These are phyloP conservation scores for Datura wrightii DNA, from an alignment of 257 asterid species.

Conservation along the genomic window DNA sequence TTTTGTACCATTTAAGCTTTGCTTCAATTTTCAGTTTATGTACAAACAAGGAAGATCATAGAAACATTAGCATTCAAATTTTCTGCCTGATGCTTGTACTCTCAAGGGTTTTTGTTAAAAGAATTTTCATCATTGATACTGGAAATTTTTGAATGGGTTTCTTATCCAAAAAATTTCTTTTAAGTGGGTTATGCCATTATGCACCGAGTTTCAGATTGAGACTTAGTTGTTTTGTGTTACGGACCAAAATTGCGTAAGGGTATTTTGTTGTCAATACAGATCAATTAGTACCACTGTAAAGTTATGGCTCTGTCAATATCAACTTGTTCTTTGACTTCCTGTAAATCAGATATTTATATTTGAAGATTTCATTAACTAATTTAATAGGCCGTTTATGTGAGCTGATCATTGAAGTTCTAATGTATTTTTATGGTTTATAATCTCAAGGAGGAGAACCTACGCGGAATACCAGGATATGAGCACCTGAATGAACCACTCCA, in stretches of 20 bases:
- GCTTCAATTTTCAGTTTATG: neutral
- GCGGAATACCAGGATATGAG: slow-evolving; percentile 96
- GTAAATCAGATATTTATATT: neutral
- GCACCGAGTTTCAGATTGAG: neutral
- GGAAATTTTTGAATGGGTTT: neutral
- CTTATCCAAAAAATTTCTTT: neutral
- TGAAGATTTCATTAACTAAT: neutral
- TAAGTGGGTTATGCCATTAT: neutral
- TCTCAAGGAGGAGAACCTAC: slow-evolving; percentile 82
- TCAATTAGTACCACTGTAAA: neutral
- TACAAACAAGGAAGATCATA: neutral
- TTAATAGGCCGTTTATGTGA: neutral
- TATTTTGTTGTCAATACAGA: neutral
- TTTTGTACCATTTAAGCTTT: neutral
- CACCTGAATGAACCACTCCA: slow-evolving; percentile 92
- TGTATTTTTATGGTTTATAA: slow-evolving; percentile 30
- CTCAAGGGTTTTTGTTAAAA: neutral
- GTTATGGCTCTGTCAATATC: neutral
- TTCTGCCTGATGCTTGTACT: neutral
- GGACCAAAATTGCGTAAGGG: neutral
- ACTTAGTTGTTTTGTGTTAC: neutral
- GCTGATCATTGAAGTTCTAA: slow-evolving; percentile 21
- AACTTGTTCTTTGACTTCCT: neutral
- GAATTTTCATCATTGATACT: neutral
- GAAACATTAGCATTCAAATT: neutral